phyloP scores from a whole-genome alignment of 2,329 filamentous ascomycete species.

The Onygenales sp. region DNA sequence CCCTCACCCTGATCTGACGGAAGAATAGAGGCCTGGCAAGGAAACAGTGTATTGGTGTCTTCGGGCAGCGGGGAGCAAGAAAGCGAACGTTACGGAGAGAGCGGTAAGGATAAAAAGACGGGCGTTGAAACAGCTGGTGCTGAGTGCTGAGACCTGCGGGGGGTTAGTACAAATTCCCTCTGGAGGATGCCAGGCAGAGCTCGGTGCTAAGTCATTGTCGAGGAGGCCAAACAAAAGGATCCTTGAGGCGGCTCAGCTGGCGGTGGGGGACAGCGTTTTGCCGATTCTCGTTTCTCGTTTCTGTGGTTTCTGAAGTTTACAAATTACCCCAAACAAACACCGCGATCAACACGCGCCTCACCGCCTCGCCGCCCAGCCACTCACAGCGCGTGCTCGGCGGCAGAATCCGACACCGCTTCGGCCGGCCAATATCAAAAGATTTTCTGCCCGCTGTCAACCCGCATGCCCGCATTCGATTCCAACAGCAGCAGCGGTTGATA shows the following conservation, averaged over 20 bases:
- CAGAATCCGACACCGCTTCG: not conserved
- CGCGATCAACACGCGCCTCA: conserved; percentile 2
- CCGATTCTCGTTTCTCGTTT: not conserved
- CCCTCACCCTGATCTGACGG: too few relatives aligned
- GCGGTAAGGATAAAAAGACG: not conserved
- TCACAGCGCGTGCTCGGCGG: not conserved
- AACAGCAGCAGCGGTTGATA: not conserved
- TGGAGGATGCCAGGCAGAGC: not conserved
- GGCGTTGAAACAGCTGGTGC: not conserved
- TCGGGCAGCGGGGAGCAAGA: not conserved
- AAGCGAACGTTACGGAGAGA: not conserved
- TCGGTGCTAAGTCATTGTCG: conserved; percentile 2
- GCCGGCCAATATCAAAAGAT: not conserved
- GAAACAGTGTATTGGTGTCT: not conserved
- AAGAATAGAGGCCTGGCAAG: too few relatives aligned
- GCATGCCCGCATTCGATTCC: too few relatives aligned
- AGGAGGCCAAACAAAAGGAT: not conserved
- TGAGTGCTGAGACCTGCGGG: not conserved
- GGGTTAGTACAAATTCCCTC: conserved; percentile 2
- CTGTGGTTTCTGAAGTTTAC: conserved; percentile 3
- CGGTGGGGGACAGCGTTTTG: not conserved
- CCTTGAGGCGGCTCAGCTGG: not conserved
- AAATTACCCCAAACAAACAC: conserved; percentile 11
- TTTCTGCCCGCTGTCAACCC: not conserved
- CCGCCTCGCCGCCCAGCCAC: not conserved